These are phyloP conservation scores for Luvunga scandens DNA, from an alignment of 345 rosid genomes.

Conservation along the genomic window DNA sequence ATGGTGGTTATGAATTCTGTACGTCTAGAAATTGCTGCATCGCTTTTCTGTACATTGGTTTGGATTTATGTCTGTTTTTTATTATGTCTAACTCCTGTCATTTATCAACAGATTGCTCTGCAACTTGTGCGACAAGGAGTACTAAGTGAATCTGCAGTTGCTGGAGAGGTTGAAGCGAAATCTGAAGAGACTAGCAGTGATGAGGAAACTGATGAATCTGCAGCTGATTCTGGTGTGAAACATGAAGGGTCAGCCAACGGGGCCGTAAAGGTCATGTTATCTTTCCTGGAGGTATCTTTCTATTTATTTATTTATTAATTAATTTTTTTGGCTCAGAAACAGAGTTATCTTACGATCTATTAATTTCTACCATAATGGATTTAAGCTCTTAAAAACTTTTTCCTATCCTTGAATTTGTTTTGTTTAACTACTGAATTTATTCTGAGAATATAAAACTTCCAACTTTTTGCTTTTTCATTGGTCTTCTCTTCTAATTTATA, in stretches of 20 bases:
- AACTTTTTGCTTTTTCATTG: neutral
- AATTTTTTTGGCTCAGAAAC: no score
- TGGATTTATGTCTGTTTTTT: neutral
- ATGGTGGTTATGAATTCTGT: neutral
- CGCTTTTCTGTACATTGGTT: neutral
- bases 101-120: slow-evolving; percentile 73
- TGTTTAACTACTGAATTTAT: neutral
- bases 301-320: no score
- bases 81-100: neutral
- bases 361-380: neutral
- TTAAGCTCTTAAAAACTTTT: neutral
- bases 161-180: slow-evolving; percentile 25
- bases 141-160: slow-evolving; percentile 40
- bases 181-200: slow-evolving; percentile 2
- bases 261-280: slow-evolving; percentile 6
- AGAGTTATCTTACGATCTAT: neutral
- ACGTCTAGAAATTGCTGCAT: neutral
- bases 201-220: slow-evolving; percentile 7
- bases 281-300: slow-evolving; percentile 40
- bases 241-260: slow-evolving; percentile 18
- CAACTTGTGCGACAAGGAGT: slow-evolving; percentile 77
- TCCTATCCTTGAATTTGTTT: neutral
- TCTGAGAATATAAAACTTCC: neutral
- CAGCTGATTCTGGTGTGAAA: slow-evolving; percentile 20
- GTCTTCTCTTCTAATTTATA: neutral